Evolutionary conservation across 1,139 yeast species (phyloP).

Genomic region (Geotrichum carabidarum): DNA sequence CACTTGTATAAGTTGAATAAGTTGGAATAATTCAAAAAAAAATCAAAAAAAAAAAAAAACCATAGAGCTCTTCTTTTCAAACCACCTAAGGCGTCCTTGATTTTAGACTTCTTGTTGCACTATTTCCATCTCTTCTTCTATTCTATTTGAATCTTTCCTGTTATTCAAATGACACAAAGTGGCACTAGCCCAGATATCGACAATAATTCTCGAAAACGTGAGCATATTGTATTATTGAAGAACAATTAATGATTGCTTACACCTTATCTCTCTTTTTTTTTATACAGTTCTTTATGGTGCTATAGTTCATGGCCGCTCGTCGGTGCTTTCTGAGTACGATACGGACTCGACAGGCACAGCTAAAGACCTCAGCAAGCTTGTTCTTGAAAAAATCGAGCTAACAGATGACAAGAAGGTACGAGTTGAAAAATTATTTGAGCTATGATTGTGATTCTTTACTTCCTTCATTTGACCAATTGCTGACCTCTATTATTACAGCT

Average conservation of each 20-base stretch:
- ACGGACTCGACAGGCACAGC: conserved; percentile 24
- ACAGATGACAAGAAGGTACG: conserved; percentile 30
- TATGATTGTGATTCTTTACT: not conserved
- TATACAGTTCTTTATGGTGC: conserved; percentile 32
- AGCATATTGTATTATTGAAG: not conserved
- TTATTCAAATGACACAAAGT: not conserved
- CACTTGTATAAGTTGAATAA: too few species aligned
- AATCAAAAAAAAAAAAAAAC: too few species aligned
- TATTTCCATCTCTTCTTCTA: not conserved
- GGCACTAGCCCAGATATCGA: not conserved
- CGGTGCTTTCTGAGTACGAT: conserved; percentile 23
- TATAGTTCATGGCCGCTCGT: conserved; percentile 30
- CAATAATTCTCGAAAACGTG: not conserved
- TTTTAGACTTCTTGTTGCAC: too few species aligned
- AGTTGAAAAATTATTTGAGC: not conserved
- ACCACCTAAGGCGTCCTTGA: too few species aligned
- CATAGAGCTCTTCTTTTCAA: too few species aligned
- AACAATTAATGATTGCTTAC: not conserved
- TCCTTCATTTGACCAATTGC: not conserved
- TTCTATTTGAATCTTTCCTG: too few species aligned
- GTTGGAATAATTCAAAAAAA: too few species aligned
- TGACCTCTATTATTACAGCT: conserved; percentile 20
- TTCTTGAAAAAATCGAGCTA: conserved; percentile 28
- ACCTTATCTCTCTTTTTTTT: not conserved
- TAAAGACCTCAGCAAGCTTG: conserved; percentile 28